Evolutionary conservation across 441 rosid species (phyloP), one percentile per base, ranked within the genome.

Genomic region (Populus hybrid): DNA sequence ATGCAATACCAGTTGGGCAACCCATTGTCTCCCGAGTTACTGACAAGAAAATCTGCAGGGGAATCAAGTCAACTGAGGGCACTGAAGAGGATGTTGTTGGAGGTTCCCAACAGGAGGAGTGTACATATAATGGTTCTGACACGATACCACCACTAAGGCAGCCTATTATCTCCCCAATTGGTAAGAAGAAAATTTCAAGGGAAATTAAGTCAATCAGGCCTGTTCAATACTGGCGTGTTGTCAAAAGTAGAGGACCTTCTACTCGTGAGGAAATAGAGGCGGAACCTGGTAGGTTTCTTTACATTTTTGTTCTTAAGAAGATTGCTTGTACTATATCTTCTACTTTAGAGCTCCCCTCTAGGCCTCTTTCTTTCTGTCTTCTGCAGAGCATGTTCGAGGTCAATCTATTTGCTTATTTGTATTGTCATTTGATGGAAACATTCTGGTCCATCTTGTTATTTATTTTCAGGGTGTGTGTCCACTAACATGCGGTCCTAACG

Each of bases 241-340:
- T 65, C 20, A 16, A n/a, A 42, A 53, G 16, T 23, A 71, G 61
- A 50, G 77, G 72, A n/a, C 29, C 67, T 45, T 10, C 56, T 23
- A 23, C 80, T 38, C 3, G 67, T 72, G 78, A 50, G 71, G 82
- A 73, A 36, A 14, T 63, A 24, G 75, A 69, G 68, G 7, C 20
- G 0, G 67, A 81, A 81, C 53, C 77, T 35, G 86, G 86, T 81
- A 78, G 26, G 24, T 11, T 29, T 64, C n/a, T 53, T 38, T 14
- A 31, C 33, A n/a, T 63, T 9, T 9, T 35, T 40, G 35, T 66
- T 4, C 6, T 40, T 65, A 2, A 56, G 14, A 56, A 35, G 63
- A 45, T 12, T 63, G 26, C 2, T 59, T 59, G 0, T 71, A 4
- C 14, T 45, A 28, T 6, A 61, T 72, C 29, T 45, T 3, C 20